A percentile compares a stretch with the other conserved stretches of the same genome.
These are phyloP conservation scores for Yamadazyma sp. DNA, from an alignment of 1,139 yeast species.

Conservation along the genomic window DNA sequence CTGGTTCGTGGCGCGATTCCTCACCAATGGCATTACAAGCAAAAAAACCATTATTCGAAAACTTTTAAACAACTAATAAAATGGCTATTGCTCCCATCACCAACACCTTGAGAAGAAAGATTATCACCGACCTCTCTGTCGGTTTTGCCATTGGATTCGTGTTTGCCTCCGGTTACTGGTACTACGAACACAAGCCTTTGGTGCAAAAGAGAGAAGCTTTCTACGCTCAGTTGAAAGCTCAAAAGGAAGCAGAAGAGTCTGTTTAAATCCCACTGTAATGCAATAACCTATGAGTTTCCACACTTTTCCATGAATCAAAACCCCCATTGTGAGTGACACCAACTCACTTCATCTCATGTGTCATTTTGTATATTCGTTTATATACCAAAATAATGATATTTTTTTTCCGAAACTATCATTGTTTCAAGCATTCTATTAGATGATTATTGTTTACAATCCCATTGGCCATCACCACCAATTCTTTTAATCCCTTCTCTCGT, in stretches of 20 bases:
- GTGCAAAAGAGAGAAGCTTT: conserved; percentile 80
- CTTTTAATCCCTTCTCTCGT: conserved; percentile 32
- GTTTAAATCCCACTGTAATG: conserved; percentile 8
- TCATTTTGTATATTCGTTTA: neutral
- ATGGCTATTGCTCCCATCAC: conserved; percentile 91
- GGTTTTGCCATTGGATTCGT: conserved; percentile 53
- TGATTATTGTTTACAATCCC: conserved; percentile 49
- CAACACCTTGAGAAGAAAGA: conserved; percentile 80
- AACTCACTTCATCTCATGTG: neutral
- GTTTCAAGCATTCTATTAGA: neutral
- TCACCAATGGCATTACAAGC: conserved; percentile 1
- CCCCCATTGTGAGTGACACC: no score
- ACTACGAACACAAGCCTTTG: conserved; percentile 60
- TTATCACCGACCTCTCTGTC: conserved; percentile 74
- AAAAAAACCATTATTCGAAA: conserved; percentile 1
- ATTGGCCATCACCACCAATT: conserved; percentile 54
- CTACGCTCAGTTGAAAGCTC: conserved; percentile 73
- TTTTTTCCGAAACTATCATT: no score
- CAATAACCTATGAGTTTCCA: neutral
- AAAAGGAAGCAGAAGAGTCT: conserved; percentile 67
- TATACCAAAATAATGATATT: neutral
- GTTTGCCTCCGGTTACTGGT: conserved; percentile 35
- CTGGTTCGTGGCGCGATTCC: neutral
- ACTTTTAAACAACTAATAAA: conserved; percentile 1
- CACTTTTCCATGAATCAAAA: no score